These are phyloP conservation scores for Kodamaea fukazawae DNA, from an alignment of 805 yeast genomes.

Conservation along the genomic window DNA sequence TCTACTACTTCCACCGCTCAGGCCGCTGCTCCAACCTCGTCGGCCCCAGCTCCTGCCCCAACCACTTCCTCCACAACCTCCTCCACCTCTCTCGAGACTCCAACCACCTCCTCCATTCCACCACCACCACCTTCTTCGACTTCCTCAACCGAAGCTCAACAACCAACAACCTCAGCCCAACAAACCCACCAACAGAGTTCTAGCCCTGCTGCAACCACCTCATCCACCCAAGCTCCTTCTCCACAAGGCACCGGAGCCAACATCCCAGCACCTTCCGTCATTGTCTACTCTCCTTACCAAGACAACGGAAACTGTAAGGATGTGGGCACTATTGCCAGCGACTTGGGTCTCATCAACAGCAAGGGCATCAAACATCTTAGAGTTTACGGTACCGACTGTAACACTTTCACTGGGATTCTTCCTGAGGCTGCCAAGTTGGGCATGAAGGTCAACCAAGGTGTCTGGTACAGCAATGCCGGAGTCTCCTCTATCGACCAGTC, in stretches of 20 bases:
- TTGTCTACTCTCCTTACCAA: slow-evolving; percentile 79
- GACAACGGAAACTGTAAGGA: slow-evolving; percentile 67
- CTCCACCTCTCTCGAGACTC: not conserved
- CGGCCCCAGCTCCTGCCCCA: slow-evolving; percentile 18
- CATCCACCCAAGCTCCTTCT: slow-evolving; percentile 15
- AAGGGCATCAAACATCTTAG: slow-evolving; percentile 68
- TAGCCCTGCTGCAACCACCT: slow-evolving; percentile 10
- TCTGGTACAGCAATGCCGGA: slow-evolving; percentile 60
- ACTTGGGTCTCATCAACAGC: slow-evolving; percentile 54
- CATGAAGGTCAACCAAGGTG: slow-evolving; percentile 76
- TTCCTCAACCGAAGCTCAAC: slow-evolving; percentile 13
- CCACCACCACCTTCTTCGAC: slow-evolving; percentile 5
- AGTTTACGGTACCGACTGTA: slow-evolving; percentile 86
- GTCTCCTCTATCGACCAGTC: slow-evolving; percentile 64
- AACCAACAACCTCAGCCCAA: slow-evolving; percentile 15
- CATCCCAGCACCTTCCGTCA: slow-evolving; percentile 49
- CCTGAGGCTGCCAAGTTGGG: slow-evolving; percentile 62
- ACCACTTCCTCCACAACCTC: slow-evolving; percentile 15
- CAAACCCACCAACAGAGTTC: slow-evolving; percentile 13
- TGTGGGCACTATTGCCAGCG: slow-evolving; percentile 50
- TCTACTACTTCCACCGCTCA: slow-evolving; percentile 32
- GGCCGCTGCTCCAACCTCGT: slow-evolving; percentile 20
- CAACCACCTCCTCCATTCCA: slow-evolving; percentile 9
- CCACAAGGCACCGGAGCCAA: slow-evolving; percentile 11
- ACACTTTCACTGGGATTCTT: slow-evolving; percentile 59